Conservation (phyloP, 2,329 filamentous ascomycete species). For the Fusarium penzigii region DNA sequence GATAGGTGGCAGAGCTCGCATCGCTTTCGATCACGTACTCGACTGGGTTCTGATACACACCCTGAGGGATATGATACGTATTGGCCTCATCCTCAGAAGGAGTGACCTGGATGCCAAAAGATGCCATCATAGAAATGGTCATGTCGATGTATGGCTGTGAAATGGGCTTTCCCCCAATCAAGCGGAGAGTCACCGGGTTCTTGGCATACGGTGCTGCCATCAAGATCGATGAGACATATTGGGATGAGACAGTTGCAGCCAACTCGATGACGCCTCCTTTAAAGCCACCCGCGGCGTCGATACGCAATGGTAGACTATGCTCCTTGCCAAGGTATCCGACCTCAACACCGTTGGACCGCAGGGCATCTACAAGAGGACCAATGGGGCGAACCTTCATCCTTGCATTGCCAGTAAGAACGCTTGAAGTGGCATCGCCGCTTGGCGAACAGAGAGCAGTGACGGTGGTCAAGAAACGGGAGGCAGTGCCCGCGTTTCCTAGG, state of each 20-base stretch:
- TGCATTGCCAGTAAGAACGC: slow-evolving; percentile 86
- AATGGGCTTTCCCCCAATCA: slow-evolving; percentile 96
- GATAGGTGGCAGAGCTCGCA: slow-evolving; percentile 96
- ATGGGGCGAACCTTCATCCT: slow-evolving; percentile 97
- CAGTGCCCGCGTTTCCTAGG: slow-evolving; percentile 94
- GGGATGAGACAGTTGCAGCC: slow-evolving; percentile 94
- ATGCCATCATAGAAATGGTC: slow-evolving; percentile 96
- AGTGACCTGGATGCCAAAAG: slow-evolving; percentile 82
- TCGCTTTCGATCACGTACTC: slow-evolving; percentile 95
- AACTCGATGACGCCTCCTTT: slow-evolving; percentile 86
- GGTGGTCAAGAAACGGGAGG: slow-evolving; percentile 91
- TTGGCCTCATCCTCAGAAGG: slow-evolving; percentile 77
- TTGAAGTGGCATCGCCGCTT: slow-evolving; percentile 59
- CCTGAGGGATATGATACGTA: slow-evolving; percentile 91
- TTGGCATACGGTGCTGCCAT: slow-evolving; percentile 98
- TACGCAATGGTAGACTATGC: slow-evolving; percentile 79
- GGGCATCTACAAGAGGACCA: slow-evolving; percentile 86
- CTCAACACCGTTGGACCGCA: slow-evolving; percentile 81
- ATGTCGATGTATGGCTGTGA: slow-evolving; percentile 98
- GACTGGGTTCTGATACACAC: slow-evolving; percentile 76
- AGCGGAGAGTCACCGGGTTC: slow-evolving; percentile 81
- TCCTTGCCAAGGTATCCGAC: slow-evolving; percentile 84
- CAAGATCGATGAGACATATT: slow-evolving; percentile 95
- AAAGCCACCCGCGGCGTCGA: slow-evolving; percentile 81
- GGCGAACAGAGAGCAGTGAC: slow-evolving; percentile 82